These are phyloP conservation scores for Hanseniaspora sp. DNA, from an alignment of 1,139 yeast species.

Conservation along the genomic window DNA sequence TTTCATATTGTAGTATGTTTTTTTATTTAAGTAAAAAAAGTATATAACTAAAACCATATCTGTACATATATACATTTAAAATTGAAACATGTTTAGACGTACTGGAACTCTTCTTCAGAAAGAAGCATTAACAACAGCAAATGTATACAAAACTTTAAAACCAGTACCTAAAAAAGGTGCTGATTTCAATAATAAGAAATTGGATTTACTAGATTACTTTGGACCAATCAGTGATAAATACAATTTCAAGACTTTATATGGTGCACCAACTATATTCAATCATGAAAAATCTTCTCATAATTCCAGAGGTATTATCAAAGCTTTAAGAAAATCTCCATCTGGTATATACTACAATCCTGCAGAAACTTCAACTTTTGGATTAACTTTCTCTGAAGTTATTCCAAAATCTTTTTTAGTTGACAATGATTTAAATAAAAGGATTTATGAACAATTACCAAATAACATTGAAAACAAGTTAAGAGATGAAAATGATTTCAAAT, in stretches of 20 bases:
- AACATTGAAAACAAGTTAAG: slow-evolving; percentile 18
- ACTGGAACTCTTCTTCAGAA: background rate
- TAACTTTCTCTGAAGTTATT: slow-evolving; percentile 29
- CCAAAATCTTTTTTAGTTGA: slow-evolving; percentile 27
- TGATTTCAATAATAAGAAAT: slow-evolving; percentile 4
- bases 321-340: slow-evolving; percentile 21
- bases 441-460: slow-evolving; percentile 13
- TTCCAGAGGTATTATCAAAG: slow-evolving; percentile 27
- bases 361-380: slow-evolving; percentile 28
- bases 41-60: too few relatives aligned
- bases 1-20: too few relatives aligned
- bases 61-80: too few relatives aligned
- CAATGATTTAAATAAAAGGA: slow-evolving; percentile 25
- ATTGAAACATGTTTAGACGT: background rate
- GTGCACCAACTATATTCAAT: slow-evolving; percentile 26
- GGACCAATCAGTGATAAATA: background rate
- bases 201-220: slow-evolving; percentile 3
- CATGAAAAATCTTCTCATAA: slow-evolving; percentile 27
- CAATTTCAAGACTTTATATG: slow-evolving; percentile 3
- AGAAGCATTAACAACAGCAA: background rate
- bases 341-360: slow-evolving; percentile 28
- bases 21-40: too few relatives aligned
- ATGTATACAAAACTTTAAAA: background rate
- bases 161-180: background rate
- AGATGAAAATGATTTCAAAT: slow-evolving; percentile 20